Evolutionary conservation across 139 green algal species (phyloP).

Genomic region (Chlamydomonas asymmetrica): DNA sequence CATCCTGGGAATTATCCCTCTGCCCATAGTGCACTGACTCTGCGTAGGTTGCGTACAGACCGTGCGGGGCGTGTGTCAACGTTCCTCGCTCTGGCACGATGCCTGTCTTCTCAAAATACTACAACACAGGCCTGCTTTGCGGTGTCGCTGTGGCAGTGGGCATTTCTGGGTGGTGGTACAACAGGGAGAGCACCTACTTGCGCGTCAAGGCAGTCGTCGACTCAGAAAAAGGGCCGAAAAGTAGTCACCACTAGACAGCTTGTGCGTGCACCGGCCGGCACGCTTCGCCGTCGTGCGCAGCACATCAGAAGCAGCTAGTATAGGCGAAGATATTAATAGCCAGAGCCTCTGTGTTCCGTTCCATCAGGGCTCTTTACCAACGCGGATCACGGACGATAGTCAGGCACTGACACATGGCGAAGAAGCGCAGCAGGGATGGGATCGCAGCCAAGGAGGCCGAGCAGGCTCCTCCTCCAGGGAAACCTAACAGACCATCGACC

Average conservation of each 20-base stretch:
- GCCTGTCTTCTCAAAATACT: slow-evolving; percentile 35
- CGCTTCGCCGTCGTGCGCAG: too few relatives aligned
- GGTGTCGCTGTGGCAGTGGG: slow-evolving; percentile 23
- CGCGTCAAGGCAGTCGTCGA: slow-evolving; percentile 39
- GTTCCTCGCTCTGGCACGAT: slow-evolving; percentile 8
- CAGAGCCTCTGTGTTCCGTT: too few relatives aligned
- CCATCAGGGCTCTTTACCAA: too few relatives aligned
- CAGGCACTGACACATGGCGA: too few relatives aligned
- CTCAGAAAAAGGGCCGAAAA: slow-evolving; percentile 13
- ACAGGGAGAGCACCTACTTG: slow-evolving; percentile 39
- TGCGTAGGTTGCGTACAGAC: too few relatives aligned
- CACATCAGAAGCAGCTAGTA: too few relatives aligned
- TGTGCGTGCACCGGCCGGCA: too few relatives aligned
- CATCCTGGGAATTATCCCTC: too few relatives aligned
- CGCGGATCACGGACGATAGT: too few relatives aligned
- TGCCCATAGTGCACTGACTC: too few relatives aligned
- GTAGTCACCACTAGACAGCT: slow-evolving; percentile 19
- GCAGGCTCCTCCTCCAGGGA: not conserved
- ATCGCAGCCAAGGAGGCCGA: not conserved
- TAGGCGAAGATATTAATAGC: too few relatives aligned
- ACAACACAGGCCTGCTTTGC: slow-evolving; percentile 31
- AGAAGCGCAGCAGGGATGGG: slow-evolving; percentile 9
- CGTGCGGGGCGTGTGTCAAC: too few relatives aligned
- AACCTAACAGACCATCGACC: slow-evolving; percentile 41
- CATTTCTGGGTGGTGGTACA: slow-evolving; percentile 39